A percentile compares a stretch with the other conserved stretches of the same genome.
phyloP scores from a whole-genome alignment of 345 rosid species.

The Capsella bursapastoris region DNA sequence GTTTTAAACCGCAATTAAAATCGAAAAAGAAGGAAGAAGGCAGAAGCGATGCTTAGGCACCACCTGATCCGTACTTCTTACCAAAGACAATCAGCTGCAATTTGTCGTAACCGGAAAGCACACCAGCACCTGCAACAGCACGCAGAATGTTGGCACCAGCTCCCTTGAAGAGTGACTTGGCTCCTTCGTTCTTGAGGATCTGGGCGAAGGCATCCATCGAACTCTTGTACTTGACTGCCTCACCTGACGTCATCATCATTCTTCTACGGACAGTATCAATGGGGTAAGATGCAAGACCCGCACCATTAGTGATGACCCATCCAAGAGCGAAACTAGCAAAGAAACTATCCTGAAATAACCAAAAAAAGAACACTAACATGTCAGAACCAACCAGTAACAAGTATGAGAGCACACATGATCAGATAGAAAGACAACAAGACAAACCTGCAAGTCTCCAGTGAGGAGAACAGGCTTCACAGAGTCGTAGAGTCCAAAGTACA shows the following conservation, averaged over 20 bases:
- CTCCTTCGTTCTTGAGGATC: slow-evolving; percentile 82
- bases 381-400: background rate
- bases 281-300: slow-evolving; percentile 85
- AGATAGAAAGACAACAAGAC: slow-evolving; percentile 1
- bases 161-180: slow-evolving; percentile 84
- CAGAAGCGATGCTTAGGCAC: slow-evolving; percentile 44
- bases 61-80: slow-evolving; percentile 82
- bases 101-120: slow-evolving; percentile 88
- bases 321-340: slow-evolving; percentile 85
- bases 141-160: slow-evolving; percentile 93
- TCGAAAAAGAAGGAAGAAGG: slow-evolving; percentile 8
- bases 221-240: slow-evolving; percentile 89
- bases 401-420: background rate
- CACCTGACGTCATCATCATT: slow-evolving; percentile 97
- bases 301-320: slow-evolving; percentile 86
- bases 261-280: slow-evolving; percentile 92
- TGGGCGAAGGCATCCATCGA: slow-evolving; percentile 70
- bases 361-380: slow-evolving; percentile 15
- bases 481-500: slow-evolving; percentile 82
- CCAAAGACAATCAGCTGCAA: slow-evolving; percentile 80
- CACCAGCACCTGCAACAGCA: slow-evolving; percentile 93
- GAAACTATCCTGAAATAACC: slow-evolving; percentile 77
- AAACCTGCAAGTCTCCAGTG: slow-evolving; percentile 62
- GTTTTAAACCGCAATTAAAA: slow-evolving; percentile 23
- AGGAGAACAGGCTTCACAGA: slow-evolving; percentile 80